These are phyloP conservation scores for Blastobotrys serpentis DNA, from an alignment of 1,139 yeast species.

Conservation along the genomic window DNA sequence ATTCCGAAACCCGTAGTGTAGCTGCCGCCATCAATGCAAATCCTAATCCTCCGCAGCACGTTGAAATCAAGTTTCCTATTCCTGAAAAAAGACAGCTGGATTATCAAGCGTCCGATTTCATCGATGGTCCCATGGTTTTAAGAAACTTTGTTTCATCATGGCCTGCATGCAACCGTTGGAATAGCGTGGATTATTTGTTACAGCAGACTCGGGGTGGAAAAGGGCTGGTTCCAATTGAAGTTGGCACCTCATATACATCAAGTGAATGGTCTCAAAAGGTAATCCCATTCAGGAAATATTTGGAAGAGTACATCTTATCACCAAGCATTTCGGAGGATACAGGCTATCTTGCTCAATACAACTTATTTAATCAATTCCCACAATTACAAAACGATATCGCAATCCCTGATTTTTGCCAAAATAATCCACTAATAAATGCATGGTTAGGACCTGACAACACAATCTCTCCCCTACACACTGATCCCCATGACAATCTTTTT, in stretches of 20 bases:
- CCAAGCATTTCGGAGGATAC: no score
- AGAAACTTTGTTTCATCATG: conserved; percentile 23
- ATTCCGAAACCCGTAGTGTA: no score
- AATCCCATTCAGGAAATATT: conserved; percentile 22
- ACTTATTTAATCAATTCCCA: conserved; percentile 25
- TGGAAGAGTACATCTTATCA: no score
- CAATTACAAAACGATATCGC: conserved; percentile 23
- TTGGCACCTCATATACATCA: conserved; percentile 26
- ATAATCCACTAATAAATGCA: conserved; percentile 23
- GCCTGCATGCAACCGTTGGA: conserved; percentile 31
- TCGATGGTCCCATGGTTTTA: background rate
- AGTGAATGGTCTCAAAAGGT: conserved; percentile 27
- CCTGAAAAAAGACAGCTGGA: background rate
- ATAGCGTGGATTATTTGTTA: conserved; percentile 16
- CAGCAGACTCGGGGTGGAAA: conserved; percentile 23
- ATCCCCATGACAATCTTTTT: conserved; percentile 28
- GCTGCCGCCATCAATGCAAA: no score
- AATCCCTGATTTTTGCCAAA: conserved; percentile 24
- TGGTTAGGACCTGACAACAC: conserved; percentile 34
- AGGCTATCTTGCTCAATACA: conserved; percentile 29
- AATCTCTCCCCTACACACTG: conserved; percentile 32
- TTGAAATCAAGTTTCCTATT: background rate
- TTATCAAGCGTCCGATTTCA: no score
- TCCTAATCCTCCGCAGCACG: background rate
- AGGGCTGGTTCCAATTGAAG: conserved; percentile 31